Conservation (phyloP, 2,329 filamentous ascomycete species). For the Cladosporium colombiae region DNA sequence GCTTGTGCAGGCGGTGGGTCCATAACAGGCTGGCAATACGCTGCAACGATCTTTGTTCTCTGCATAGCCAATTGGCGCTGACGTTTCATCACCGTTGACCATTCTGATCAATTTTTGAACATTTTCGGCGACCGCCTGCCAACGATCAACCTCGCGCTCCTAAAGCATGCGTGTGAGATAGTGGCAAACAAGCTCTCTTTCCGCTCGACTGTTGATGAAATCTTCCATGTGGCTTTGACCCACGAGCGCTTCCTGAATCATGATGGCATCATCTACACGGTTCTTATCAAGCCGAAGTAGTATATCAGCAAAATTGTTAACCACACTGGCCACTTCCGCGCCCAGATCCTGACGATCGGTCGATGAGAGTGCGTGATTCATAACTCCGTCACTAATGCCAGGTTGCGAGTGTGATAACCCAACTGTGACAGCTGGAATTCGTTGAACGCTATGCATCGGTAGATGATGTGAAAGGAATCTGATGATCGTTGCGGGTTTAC, state of each 20-base stretch:
- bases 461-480: not conserved
- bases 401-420: not conserved
- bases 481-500: not conserved
- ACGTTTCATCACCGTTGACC: no score
- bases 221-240: not conserved
- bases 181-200: not conserved
- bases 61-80: no score
- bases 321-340: not conserved
- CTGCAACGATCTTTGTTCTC: not conserved
- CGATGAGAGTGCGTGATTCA: not conserved
- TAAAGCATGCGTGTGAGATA: not conserved
- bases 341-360: no score
- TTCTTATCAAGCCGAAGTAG: not conserved
- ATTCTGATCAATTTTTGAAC: not conserved
- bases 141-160: not conserved
- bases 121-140: not conserved
- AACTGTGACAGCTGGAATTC: not conserved
- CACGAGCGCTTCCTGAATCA: not conserved
- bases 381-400: no score
- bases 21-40: not conserved
- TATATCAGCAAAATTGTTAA: not conserved
- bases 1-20: no score
- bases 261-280: not conserved
- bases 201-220: not conserved
- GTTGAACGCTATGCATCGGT: not conserved